Conservation (phyloP, 1,284 basidiomycete genomes). For the Exobasidium rhododendri region DNA sequence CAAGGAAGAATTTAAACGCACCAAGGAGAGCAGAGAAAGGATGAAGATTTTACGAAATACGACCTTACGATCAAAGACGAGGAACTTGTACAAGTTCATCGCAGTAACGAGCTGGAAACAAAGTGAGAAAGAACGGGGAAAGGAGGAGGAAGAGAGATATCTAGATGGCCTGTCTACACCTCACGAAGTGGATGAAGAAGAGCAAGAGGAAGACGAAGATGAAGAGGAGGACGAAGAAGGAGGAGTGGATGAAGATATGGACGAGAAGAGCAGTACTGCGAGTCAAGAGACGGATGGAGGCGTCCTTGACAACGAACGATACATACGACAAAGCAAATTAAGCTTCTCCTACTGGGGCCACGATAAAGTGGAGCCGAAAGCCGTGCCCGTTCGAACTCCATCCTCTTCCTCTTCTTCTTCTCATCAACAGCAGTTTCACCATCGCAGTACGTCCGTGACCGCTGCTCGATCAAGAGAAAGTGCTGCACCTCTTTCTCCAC, state of each 20-base stretch:
- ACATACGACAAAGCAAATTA: conserved; percentile 38
- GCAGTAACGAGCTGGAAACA: conserved; percentile 34
- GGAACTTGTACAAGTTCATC: conserved; percentile 47
- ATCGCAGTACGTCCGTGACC: not conserved
- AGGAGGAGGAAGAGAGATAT: conserved; percentile 4
- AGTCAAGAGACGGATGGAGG: conserved; percentile 31
- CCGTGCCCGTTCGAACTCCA: not conserved
- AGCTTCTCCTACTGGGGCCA: conserved; percentile 44
- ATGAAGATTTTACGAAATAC: conserved; percentile 41
- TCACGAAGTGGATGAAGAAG: conserved; percentile 30
- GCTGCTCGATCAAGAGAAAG: not conserved
- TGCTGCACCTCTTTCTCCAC: not conserved
- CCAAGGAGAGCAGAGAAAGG: conserved; percentile 43
- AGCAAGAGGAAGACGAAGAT: conserved; percentile 24
- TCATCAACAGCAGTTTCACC: not conserved
- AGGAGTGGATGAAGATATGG: conserved; percentile 15
- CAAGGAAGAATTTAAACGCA: conserved; percentile 30
- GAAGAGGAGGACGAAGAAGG: conserved; percentile 25
- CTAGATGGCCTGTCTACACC: conserved; percentile 11
- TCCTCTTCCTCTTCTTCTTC: not conserved
- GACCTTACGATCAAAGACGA: conserved; percentile 40
- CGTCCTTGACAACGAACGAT: conserved; percentile 26
- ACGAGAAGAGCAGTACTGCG: conserved; percentile 17
- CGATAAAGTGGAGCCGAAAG: conserved; percentile 4
- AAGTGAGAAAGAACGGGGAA: conserved; percentile 8